phyloP scores from a whole-genome alignment of 768 basidiomycete species.

The Podaxis sp. region DNA sequence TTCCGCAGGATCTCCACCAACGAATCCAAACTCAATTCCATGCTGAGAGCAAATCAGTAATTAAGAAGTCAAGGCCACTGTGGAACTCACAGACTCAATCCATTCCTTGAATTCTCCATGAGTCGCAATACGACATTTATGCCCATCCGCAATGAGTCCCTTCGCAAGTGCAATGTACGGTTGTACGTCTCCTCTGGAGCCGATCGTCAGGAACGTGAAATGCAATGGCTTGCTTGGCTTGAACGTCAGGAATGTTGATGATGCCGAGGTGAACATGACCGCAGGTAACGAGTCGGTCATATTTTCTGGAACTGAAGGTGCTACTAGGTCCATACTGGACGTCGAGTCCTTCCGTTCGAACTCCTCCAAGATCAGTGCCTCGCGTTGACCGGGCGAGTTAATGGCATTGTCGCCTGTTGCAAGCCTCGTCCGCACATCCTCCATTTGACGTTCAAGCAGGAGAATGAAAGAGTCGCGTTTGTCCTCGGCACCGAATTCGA shows the following conservation, averaged over 20 bases:
- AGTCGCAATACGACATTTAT: constrained; percentile 86
- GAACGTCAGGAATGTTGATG: constrained; percentile 95
- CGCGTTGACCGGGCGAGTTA: constrained; percentile 52
- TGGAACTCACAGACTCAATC: constrained; percentile 79
- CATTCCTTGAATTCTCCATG: constrained; percentile 94
- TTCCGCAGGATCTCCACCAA: constrained; percentile 97
- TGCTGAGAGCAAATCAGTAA: constrained; percentile 44
- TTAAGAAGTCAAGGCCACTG: constrained; percentile 4
- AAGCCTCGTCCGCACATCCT: constrained; percentile 54
- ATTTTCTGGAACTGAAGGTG: constrained; percentile 41
- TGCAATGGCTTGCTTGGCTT: constrained; percentile 81
- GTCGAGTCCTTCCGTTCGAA: constrained; percentile 52
- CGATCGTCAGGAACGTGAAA: constrained; percentile 95
- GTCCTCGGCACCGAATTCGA: constrained; percentile 84
- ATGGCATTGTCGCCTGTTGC: constrained; percentile 36
- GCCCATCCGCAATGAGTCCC: constrained; percentile 86
- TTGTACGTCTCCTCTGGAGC: constrained; percentile 95
- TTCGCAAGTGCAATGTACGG: constrained; percentile 96
- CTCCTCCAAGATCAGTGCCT: constrained; percentile 82
- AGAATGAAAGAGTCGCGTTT: constrained; percentile 74
- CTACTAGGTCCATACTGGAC: constrained; percentile 36
- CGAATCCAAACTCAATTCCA: constrained; percentile 92
- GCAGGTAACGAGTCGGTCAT: constrained; percentile 73
- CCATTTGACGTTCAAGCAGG: constrained; percentile 78
- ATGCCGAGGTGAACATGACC: constrained; percentile 96